Conservation (phyloP, 73 alveolate genomes). For the Urostyla sp. region DNA sequence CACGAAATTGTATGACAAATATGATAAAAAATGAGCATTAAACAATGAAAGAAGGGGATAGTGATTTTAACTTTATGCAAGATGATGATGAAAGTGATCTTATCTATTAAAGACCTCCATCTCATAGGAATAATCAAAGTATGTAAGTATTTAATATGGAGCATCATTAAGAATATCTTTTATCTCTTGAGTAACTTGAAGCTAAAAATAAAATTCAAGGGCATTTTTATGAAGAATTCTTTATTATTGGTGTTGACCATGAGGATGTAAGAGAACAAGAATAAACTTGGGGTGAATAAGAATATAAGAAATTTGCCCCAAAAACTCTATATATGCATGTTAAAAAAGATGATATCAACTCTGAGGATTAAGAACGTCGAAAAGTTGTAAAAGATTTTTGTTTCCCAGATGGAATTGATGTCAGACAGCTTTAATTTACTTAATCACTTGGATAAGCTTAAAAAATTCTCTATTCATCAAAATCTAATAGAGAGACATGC, state of each 20-base stretch:
- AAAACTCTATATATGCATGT: constrained; percentile 47
- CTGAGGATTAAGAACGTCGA: constrained; percentile 34
- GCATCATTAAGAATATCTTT: neutral
- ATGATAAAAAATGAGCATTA: too few species aligned
- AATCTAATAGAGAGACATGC: constrained; percentile 22
- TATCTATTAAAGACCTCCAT: neutral
- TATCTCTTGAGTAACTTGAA: neutral
- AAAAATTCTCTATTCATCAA: constrained; percentile 9
- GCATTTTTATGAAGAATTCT: constrained; percentile 33
- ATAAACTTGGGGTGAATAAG: neutral
- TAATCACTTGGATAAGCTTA: neutral
- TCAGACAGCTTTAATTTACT: neutral
- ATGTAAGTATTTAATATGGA: neutral
- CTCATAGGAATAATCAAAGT: neutral
- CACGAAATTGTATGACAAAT: too few species aligned
- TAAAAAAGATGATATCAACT: neutral
- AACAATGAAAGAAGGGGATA: too few species aligned
- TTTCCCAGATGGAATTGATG: constrained; percentile 54
- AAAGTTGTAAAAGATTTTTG: constrained; percentile 56
- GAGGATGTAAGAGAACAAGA: neutral
- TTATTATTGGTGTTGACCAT: constrained; percentile 47
- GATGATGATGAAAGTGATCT: too few species aligned
- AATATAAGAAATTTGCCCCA: constrained; percentile 26
- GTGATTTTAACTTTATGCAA: too few species aligned
- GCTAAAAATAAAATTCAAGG: neutral